Percentiles rank a stretch among this genome's conserved stretches.
phyloP scores from a whole-genome alignment of 2,329 filamentous ascomycete species.

The Phaeophleospora eucalypticola region DNA sequence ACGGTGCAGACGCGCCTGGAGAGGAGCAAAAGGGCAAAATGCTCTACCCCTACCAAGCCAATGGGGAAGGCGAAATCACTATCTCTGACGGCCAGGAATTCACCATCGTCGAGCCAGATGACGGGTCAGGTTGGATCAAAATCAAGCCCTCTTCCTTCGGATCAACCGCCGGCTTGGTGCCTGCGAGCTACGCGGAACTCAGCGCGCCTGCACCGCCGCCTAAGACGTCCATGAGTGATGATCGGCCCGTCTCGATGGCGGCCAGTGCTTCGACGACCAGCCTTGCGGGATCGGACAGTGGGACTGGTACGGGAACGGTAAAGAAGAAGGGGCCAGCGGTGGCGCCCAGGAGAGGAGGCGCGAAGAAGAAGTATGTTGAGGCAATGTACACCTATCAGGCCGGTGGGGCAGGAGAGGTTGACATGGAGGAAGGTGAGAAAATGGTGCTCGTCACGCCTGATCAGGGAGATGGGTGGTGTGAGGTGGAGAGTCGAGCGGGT shows the following conservation, averaged over 20 bases:
- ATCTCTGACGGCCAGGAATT: constrained; percentile 77
- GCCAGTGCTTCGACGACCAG: constrained; percentile 59
- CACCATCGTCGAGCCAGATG: constrained; percentile 76
- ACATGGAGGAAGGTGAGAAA: constrained; percentile 83
- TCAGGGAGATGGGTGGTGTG: constrained; percentile 89
- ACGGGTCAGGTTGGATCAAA: constrained; percentile 88
- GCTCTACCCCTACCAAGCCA: constrained; percentile 81
- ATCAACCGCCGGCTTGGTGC: constrained; percentile 77
- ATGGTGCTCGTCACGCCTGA: constrained; percentile 89
- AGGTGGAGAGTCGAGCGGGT: constrained; percentile 77
- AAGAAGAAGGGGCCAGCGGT: constrained; percentile 93
- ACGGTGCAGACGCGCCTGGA: constrained; percentile 45
- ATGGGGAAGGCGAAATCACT: constrained; percentile 73
- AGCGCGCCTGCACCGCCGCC: constrained; percentile 15
- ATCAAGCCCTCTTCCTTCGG: constrained; percentile 56
- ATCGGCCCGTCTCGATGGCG: constrained; percentile 52
- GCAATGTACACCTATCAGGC: constrained; percentile 90
- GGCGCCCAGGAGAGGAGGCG: constrained; percentile 60
- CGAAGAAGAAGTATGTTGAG: constrained; percentile 90
- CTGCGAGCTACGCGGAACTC: constrained; percentile 77
- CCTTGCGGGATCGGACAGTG: constrained; percentile 50
- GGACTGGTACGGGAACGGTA: constrained; percentile 29
- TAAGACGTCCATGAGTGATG: constrained; percentile 10
- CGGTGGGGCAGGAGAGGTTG: constrained; percentile 80
- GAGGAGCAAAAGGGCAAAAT: constrained; percentile 73